phyloP scores from a whole-genome alignment of 108 stramenopile genomes.

The Nitzschia inconspicua region DNA sequence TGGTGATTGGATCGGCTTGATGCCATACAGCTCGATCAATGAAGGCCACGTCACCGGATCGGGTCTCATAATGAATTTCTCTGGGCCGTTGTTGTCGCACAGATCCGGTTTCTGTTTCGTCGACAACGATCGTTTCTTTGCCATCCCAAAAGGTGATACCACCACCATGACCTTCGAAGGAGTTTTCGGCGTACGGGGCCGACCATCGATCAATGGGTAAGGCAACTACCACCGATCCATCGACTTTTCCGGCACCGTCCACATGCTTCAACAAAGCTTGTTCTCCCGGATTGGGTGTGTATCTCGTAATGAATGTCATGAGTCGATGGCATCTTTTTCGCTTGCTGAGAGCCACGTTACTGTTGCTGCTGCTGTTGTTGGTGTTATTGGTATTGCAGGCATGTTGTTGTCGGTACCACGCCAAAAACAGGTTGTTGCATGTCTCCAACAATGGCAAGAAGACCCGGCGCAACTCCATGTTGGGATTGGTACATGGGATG shows the following conservation, averaged over 20 bases:
- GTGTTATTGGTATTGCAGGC: slow-evolving; percentile 51
- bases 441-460: slow-evolving; percentile 62
- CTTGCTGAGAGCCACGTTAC: slow-evolving; percentile 16
- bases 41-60: slow-evolving; percentile 85
- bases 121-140: slow-evolving; percentile 12
- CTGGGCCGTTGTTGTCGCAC: slow-evolving; percentile 19
- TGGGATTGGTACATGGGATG: slow-evolving; percentile 77
- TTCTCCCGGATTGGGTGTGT: slow-evolving; percentile 83
- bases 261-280: slow-evolving; percentile 86
- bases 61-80: slow-evolving; percentile 79
- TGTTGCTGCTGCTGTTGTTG: slow-evolving; percentile 15
- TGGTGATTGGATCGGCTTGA: slow-evolving; percentile 86
- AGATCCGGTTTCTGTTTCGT: neutral
- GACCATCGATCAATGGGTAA: slow-evolving; percentile 86
- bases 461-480: slow-evolving; percentile 36
- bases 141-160: slow-evolving; percentile 91
- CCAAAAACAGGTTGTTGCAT: slow-evolving; percentile 69
- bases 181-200: slow-evolving; percentile 53
- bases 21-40: slow-evolving; percentile 82
- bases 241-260: slow-evolving; percentile 88
- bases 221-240: slow-evolving; percentile 83
- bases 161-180: slow-evolving; percentile 79
- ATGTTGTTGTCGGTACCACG: slow-evolving; percentile 86
- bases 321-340: slow-evolving; percentile 46
- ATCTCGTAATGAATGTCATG: slow-evolving; percentile 90